These are phyloP conservation scores for Chamaecrista fasciculata DNA, from an alignment of 306 rosid genomes.

Conservation along the genomic window DNA sequence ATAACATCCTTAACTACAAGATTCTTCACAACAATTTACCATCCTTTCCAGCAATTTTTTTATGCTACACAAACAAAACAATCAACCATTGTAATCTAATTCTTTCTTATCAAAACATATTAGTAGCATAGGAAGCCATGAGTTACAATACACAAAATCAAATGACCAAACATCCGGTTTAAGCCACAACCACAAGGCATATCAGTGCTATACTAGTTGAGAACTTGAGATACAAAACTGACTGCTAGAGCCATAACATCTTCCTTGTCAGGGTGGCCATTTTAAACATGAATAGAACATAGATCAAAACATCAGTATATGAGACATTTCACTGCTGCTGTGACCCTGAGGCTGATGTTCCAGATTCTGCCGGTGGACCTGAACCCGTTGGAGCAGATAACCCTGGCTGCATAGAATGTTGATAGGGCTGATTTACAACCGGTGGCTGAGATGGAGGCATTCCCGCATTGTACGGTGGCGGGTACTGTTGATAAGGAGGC, in stretches of 20 bases:
- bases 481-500: constrained; percentile 63
- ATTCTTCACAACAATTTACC: too few relatives aligned
- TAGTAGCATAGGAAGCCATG: not conserved
- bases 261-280: constrained; percentile 20
- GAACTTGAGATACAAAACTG: constrained; percentile 16
- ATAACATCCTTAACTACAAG: too few relatives aligned
- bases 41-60: too few relatives aligned
- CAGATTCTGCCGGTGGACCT: constrained; percentile 47
- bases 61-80: too few relatives aligned
- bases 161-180: constrained; percentile 19
- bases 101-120: not conserved
- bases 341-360: constrained; percentile 41
- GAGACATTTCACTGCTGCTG: constrained; percentile 36
- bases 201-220: constrained; percentile 6
- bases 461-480: constrained; percentile 50
- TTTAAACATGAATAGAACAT: constrained; percentile 19
- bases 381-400: too few relatives aligned
- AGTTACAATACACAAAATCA: constrained; percentile 30
- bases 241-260: constrained; percentile 8
- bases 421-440: constrained; percentile 52
- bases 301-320: constrained; percentile 11
- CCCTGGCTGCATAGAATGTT: constrained; percentile 46
- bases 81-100: not conserved
- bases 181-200: constrained; percentile 4
- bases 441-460: constrained; percentile 52